Evolutionary conservation across 75 land plant genomes (phyloP), one percentile per base, ranked within the genome.

Genomic region (Pinus taeda): DNA sequence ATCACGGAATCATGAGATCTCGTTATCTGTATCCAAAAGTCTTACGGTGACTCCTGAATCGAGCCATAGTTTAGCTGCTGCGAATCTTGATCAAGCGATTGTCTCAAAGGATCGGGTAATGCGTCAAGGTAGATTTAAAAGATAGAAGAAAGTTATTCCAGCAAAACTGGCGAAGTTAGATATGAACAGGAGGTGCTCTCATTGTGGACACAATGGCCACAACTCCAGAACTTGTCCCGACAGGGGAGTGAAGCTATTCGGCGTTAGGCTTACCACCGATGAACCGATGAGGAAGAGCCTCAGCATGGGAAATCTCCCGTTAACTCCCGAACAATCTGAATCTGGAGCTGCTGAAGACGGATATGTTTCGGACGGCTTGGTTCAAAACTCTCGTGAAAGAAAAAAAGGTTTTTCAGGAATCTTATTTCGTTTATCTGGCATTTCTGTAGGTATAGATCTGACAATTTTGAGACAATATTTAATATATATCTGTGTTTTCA

Each of bases 171-270:
- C 72, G 55, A 69, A 39, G 22, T 4, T 66, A 66, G 79, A 65
- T 37, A 94, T 94, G 96, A 89, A 88, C 29, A 69, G 97, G 62
- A 71, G 90, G 77, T 94, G 96, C 89, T 94, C 97, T 56, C 95
- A 93, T 76, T 94, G 96, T 81, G 92, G 96, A 73, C 83, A 90
- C 84, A 94, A 94, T 75, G 97, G 97, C 36, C 97, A 93, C 87
- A 94, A 94, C 79, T 93, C 96, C 15, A 70, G 96, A 80, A 94
- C 97, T 18, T 94, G 97, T 73, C 89, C 93, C 2, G 84, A 83
- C 78, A 76, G 93, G 26, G 93, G 91, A 22, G 88, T 91, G 76
- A 91, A 90, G 85, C 81, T 95, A 20, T 91, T 95, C 79, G 96
- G 98, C 2, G 96, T 95, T 67, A 79, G 93, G 49, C 74, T 91